phyloP scores from a whole-genome alignment of 129 eudicot genomes.

The Chrysanthemum seticuspe region DNA sequence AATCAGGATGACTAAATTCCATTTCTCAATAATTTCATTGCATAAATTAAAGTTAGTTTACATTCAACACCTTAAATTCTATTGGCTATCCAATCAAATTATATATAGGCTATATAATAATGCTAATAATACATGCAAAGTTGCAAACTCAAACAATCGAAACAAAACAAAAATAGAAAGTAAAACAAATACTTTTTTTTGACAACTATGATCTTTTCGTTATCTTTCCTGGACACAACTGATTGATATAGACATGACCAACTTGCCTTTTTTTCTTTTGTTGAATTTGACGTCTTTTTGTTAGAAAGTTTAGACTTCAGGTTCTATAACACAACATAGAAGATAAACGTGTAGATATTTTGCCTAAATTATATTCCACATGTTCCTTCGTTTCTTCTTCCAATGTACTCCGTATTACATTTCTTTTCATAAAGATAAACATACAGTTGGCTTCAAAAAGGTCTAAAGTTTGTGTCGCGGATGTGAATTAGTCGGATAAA shows the following conservation, averaged over 20 bases:
- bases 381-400: too few relatives aligned
- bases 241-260: conserved; percentile 28
- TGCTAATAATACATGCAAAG: not conserved
- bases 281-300: not conserved
- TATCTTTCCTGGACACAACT: not conserved
- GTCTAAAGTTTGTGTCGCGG: too few relatives aligned
- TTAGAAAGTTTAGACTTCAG: not conserved
- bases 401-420: too few relatives aligned
- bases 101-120: too few relatives aligned
- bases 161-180: conserved; percentile 14
- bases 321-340: not conserved
- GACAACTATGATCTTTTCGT: not conserved
- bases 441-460: too few relatives aligned
- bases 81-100: too few relatives aligned
- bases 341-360: not conserved
- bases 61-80: not conserved
- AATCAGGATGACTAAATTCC: conserved; percentile 9
- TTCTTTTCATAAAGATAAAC: too few relatives aligned
- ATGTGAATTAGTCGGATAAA: too few relatives aligned
- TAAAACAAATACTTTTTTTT: not conserved
- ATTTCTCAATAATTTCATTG: too few relatives aligned
- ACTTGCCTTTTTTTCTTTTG: conserved; percentile 1
- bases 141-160: conserved; percentile 9
- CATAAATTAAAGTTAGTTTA: not conserved
- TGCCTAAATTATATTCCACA: not conserved